Evolutionary conservation across 2,329 filamentous ascomycete species (phyloP).

Genomic region (Ascochyta lentis): DNA sequence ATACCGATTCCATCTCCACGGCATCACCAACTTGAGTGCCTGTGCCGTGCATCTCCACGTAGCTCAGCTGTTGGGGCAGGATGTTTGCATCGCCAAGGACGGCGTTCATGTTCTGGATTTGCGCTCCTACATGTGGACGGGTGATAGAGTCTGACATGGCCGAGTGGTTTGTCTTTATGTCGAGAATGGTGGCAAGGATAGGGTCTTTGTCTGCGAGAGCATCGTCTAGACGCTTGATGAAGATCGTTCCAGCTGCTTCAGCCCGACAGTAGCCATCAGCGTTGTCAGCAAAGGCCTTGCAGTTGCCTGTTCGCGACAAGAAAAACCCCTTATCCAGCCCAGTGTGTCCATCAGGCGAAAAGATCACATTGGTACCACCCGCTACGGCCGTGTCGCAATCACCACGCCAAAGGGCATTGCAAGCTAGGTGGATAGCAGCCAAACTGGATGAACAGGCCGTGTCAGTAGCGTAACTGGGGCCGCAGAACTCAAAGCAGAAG

Average conservation of each 20-base stretch:
- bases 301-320: slow-evolving; percentile 26
- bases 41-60: slow-evolving; percentile 40
- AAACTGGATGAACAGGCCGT: slow-evolving; percentile 48
- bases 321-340: slow-evolving; percentile 30
- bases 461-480: slow-evolving; percentile 52
- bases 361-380: slow-evolving; percentile 31
- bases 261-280: slow-evolving; percentile 45
- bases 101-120: too few relatives aligned
- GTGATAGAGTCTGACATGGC: slow-evolving; percentile 40
- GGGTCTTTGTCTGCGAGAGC: slow-evolving; percentile 45
- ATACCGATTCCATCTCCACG: slow-evolving; percentile 17
- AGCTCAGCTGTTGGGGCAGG: slow-evolving; percentile 10
- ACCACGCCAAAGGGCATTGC: slow-evolving; percentile 32
- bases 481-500: slow-evolving; percentile 42
- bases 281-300: slow-evolving; percentile 34
- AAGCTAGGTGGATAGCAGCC: slow-evolving; percentile 32
- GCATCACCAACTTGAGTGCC: slow-evolving; percentile 36
- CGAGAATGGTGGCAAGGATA: slow-evolving; percentile 21
- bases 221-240: slow-evolving; percentile 42
- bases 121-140: slow-evolving; percentile 9
- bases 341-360: slow-evolving; percentile 40
- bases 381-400: slow-evolving; percentile 35
- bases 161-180: too few relatives aligned
- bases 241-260: slow-evolving; percentile 33
- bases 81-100: slow-evolving; percentile 29